Percentiles rank a stretch among this genome's conserved stretches.
These are phyloP conservation scores for Xanthoparmelia taractica DNA, from an alignment of 495 filamentous ascomycete species.

Conservation along the genomic window DNA sequence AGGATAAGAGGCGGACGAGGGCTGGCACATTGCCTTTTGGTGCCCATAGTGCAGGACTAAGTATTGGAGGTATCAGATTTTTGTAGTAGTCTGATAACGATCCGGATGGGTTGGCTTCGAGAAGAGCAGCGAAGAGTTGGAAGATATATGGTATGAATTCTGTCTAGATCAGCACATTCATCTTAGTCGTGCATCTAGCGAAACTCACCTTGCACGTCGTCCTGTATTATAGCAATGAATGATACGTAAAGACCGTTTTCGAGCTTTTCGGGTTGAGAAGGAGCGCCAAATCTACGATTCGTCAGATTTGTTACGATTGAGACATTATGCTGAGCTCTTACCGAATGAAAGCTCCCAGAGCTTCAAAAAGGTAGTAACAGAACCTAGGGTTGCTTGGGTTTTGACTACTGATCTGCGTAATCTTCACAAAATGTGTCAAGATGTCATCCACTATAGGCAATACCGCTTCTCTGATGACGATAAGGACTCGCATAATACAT, in stretches of 20 bases:
- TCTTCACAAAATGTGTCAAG: conserved; percentile 68
- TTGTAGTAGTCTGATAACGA: conserved; percentile 70
- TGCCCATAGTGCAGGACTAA: conserved; percentile 76
- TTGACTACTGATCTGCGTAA: conserved; percentile 76
- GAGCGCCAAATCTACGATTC: conserved; percentile 53
- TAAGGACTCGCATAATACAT: conserved; percentile 93
- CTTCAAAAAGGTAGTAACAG: conserved; percentile 97
- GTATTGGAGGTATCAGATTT: conserved; percentile 61
- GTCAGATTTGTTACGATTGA: background rate
- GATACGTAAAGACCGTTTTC: conserved; percentile 70
- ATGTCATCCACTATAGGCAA: conserved; percentile 62
- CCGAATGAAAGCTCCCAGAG: conserved; percentile 87
- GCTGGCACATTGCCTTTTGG: conserved; percentile 88
- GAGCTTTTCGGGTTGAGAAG: conserved; percentile 60
- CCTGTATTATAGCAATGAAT: conserved; percentile 65
- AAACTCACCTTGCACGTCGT: conserved; percentile 65
- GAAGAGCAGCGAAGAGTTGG: conserved; percentile 82
- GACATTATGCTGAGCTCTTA: conserved; percentile 27
- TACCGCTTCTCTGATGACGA: conserved; percentile 78
- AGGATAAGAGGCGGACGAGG: conserved; percentile 71
- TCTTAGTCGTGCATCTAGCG: conserved; percentile 5
- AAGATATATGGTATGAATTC: conserved; percentile 97
- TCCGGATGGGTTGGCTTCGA: conserved; percentile 70
- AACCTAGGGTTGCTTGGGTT: conserved; percentile 98
- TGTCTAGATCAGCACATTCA: conserved; percentile 30